A percentile compares a stretch with the other conserved stretches of the same genome.
Conservation (phyloP, 495 filamentous ascomycete genomes). For the Monascus purpureus region DNA sequence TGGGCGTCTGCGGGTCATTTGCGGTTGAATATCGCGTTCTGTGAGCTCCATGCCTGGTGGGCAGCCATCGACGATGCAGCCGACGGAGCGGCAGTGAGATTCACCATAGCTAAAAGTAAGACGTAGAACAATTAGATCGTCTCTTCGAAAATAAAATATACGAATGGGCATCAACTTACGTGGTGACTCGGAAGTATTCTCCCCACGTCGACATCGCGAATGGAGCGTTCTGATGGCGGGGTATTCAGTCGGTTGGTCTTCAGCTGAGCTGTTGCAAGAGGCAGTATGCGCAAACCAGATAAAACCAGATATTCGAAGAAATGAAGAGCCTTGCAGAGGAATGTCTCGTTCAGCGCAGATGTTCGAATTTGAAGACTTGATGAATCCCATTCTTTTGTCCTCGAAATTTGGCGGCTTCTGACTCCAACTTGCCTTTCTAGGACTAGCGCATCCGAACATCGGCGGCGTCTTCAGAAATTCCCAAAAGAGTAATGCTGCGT, state of each 20-base stretch:
- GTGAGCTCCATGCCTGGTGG: slow-evolving; percentile 83
- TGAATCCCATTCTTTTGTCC: no score
- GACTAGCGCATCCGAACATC: slow-evolving; percentile 21
- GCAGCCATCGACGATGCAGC: slow-evolving; percentile 76
- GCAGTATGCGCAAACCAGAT: no score
- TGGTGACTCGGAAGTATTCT: slow-evolving; percentile 68
- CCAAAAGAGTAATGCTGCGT: not conserved
- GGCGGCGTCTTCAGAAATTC: slow-evolving; percentile 4
- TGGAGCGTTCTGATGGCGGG: no score
- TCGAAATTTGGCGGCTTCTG: no score
- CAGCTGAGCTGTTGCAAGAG: no score
- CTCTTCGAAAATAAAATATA: slow-evolving; percentile 5
- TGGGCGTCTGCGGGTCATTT: slow-evolving; percentile 81
- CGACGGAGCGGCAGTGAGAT: slow-evolving; percentile 82
- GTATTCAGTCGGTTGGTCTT: no score
- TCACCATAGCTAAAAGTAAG: slow-evolving; percentile 57
- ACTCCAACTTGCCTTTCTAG: slow-evolving; percentile 13
- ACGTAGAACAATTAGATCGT: slow-evolving; percentile 2
- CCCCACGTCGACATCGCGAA: slow-evolving; percentile 99
- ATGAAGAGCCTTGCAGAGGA: no score
- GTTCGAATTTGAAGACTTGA: no score
- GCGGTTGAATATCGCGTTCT: slow-evolving; percentile 85
- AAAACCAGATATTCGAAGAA: no score
- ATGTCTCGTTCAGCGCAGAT: no score
- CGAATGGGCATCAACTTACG: slow-evolving; percentile 38